phyloP scores from a whole-genome alignment of 2,329 filamentous ascomycete genomes.

The Fusarium mundagurra region DNA sequence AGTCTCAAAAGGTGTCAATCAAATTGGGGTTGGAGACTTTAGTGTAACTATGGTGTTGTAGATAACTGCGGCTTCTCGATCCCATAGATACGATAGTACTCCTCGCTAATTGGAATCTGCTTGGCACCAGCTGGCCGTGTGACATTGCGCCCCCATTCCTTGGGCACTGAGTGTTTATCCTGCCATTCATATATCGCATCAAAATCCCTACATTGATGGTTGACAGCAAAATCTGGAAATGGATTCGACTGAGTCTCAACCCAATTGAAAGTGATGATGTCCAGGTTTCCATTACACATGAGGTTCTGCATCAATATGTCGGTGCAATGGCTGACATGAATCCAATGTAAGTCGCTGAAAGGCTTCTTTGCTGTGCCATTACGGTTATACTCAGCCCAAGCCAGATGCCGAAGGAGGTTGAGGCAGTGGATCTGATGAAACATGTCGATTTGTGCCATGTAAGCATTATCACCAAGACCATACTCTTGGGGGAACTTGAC shows the following conservation, averaged over 20 bases:
- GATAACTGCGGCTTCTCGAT: background rate
- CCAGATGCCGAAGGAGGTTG: background rate
- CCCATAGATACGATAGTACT: slow-evolving; percentile 9
- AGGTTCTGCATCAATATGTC: slow-evolving; percentile 16
- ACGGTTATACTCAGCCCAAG: slow-evolving; percentile 4
- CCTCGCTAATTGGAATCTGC: slow-evolving; percentile 4
- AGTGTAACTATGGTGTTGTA: background rate
- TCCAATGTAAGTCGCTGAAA: slow-evolving; percentile 5
- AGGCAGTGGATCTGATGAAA: slow-evolving; percentile 16
- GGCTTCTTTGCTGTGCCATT: slow-evolving; percentile 6
- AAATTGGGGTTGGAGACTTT: background rate
- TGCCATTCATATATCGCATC: slow-evolving; percentile 15
- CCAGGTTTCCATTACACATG: slow-evolving; percentile 1
- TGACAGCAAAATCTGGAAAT: slow-evolving; percentile 10
- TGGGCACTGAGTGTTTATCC: slow-evolving; percentile 6
- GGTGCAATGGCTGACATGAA: slow-evolving; percentile 6
- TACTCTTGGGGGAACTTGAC: slow-evolving; percentile 11
- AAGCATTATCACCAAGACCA: slow-evolving; percentile 1
- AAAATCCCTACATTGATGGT: slow-evolving; percentile 4
- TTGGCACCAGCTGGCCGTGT: background rate
- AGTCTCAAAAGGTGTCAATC: background rate
- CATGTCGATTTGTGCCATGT: slow-evolving; percentile 13
- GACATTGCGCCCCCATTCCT: slow-evolving; percentile 6
- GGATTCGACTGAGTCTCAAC: slow-evolving; percentile 8
- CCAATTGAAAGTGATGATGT: slow-evolving; percentile 13